phyloP scores from a whole-genome alignment of 768 basidiomycete genomes.

The Boletus pseudo-olivaceus region DNA sequence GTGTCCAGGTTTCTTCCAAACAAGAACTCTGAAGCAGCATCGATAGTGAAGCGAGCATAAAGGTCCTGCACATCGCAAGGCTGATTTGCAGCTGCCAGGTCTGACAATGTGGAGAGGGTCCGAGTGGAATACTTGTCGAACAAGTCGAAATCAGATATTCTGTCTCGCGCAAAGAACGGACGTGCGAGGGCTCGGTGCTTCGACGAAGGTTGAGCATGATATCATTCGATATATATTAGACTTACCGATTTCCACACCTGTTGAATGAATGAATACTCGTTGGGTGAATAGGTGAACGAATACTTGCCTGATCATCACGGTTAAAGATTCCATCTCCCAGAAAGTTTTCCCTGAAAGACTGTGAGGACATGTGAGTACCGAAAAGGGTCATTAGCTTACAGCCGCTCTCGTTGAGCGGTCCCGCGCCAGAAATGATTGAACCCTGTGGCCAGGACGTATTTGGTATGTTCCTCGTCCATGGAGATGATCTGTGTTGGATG shows the following conservation, averaged over 20 bases:
- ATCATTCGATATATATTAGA: neutral
- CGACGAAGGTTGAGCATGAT: constrained; percentile 4
- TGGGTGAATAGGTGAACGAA: neutral
- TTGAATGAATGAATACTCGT: constrained; percentile 5
- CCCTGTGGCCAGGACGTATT: constrained; percentile 62
- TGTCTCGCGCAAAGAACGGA: constrained; percentile 73
- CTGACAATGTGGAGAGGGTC: constrained; percentile 49
- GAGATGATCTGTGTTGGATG: constrained; percentile 52
- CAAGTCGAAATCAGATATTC: constrained; percentile 64
- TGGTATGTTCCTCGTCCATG: constrained; percentile 69
- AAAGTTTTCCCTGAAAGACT: constrained; percentile 39
- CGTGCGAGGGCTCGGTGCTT: constrained; percentile 66
- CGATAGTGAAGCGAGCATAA: constrained; percentile 63
- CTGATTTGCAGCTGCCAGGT: constrained; percentile 33
- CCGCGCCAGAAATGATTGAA: constrained; percentile 71
- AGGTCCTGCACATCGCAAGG: constrained; percentile 68
- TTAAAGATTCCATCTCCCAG: constrained; percentile 79
- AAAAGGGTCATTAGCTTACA: constrained; percentile 39
- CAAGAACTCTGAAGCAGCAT: constrained; percentile 70
- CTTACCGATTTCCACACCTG: constrained; percentile 64
- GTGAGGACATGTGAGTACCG: constrained; percentile 8
- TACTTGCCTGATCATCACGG: constrained; percentile 62
- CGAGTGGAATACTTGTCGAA: constrained; percentile 54
- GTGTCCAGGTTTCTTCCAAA: constrained; percentile 66
- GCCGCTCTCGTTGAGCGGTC: constrained; percentile 56